phyloP scores from a whole-genome alignment of 495 filamentous ascomycete genomes.

The Aspergillus incahuasiensis region DNA sequence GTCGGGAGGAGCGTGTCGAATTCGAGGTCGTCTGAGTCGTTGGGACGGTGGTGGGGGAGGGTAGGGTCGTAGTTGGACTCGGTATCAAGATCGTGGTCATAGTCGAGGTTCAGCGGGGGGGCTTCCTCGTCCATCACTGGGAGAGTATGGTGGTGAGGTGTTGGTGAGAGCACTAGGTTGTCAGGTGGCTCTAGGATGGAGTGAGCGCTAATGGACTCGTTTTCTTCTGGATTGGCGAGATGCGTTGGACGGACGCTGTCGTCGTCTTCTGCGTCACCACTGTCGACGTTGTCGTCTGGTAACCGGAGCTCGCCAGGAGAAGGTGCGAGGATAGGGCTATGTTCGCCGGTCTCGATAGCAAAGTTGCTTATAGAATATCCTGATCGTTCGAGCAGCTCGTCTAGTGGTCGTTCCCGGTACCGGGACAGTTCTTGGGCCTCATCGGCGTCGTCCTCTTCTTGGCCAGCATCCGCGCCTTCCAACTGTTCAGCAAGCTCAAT shows the following conservation, averaged over 20 bases:
- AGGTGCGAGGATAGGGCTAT: slow-evolving; percentile 24
- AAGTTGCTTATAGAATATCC: slow-evolving; percentile 44
- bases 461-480: slow-evolving; percentile 17
- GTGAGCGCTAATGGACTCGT: slow-evolving; percentile 16
- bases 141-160: slow-evolving; percentile 14
- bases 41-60: slow-evolving; percentile 65
- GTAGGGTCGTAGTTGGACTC: slow-evolving; percentile 53
- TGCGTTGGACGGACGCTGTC: slow-evolving; percentile 27
- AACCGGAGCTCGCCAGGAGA: slow-evolving; percentile 15
- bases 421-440: slow-evolving; percentile 14
- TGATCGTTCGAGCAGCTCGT: slow-evolving; percentile 45
- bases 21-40: slow-evolving; percentile 24
- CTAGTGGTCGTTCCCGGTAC: slow-evolving; percentile 29
- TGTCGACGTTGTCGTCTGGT: slow-evolving; percentile 4
- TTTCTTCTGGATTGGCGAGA: slow-evolving; percentile 21
- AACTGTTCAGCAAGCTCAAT: slow-evolving; percentile 44
- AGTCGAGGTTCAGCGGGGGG: not conserved
- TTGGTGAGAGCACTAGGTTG: slow-evolving; percentile 14
- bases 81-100: not conserved
- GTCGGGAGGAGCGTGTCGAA: slow-evolving; percentile 8
- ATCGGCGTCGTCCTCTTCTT: slow-evolving; percentile 25
- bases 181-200: slow-evolving; percentile 11
- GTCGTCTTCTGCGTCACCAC: slow-evolving; percentile 9
- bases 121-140: slow-evolving; percentile 20
- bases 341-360: slow-evolving; percentile 14